Evolutionary conservation across 495 filamentous ascomycete genomes (phyloP).

Genomic region (Choiromyces venosus): DNA sequence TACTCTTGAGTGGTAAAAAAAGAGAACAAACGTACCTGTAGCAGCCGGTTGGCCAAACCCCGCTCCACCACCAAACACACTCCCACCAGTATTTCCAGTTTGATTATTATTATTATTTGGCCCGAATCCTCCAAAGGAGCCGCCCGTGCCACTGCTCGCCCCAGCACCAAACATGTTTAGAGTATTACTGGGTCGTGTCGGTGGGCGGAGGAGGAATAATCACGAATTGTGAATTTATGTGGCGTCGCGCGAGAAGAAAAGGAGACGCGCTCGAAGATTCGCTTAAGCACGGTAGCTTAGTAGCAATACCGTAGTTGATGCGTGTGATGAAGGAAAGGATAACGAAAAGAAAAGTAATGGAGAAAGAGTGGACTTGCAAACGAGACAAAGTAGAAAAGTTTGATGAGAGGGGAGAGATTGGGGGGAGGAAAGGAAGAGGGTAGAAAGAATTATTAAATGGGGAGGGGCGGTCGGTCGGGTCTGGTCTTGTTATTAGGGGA

Average conservation of each 20-base stretch:
- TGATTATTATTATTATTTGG: constrained; percentile 50
- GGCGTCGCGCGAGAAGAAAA: constrained; percentile 26
- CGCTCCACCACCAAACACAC: constrained; percentile 56
- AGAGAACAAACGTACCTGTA: constrained; percentile 40
- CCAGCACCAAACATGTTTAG: constrained; percentile 46
- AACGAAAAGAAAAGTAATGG: constrained; percentile 18
- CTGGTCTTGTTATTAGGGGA: constrained; percentile 17
- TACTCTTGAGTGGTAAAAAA: constrained; percentile 20
- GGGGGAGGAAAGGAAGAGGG: constrained; percentile 23
- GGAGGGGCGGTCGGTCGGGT: constrained; percentile 25
- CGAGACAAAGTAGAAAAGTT: constrained; percentile 10
- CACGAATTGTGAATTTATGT: constrained; percentile 36
- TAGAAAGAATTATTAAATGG: constrained; percentile 26
- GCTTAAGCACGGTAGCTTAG: constrained; percentile 40
- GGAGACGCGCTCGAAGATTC: constrained; percentile 44
- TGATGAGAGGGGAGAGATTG: neutral
- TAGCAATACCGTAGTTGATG: constrained; percentile 17
- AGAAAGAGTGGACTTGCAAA: constrained; percentile 28
- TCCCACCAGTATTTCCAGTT: constrained; percentile 24
- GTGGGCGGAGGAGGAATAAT: constrained; percentile 29
- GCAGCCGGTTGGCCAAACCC: constrained; percentile 48
- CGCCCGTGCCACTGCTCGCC: constrained; percentile 40
- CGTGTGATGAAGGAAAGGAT: constrained; percentile 30
- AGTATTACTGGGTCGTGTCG: constrained; percentile 38
- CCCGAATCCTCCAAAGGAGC: constrained; percentile 50